phyloP scores from a whole-genome alignment of 768 basidiomycete genomes.

The Suillus alpinus region DNA sequence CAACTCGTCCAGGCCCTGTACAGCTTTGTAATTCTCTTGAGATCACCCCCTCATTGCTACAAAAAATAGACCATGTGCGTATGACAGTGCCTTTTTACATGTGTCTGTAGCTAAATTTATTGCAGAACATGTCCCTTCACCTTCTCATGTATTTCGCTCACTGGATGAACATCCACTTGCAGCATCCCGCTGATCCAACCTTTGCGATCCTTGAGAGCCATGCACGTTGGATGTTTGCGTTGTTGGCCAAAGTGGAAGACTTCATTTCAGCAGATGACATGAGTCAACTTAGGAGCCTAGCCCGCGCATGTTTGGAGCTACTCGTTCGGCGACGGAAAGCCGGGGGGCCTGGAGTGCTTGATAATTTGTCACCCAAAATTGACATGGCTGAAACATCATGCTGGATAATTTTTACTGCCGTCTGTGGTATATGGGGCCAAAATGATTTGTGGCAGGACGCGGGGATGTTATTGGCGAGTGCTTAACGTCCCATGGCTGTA shows the following conservation, averaged over 20 bases:
- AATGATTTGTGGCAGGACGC: constrained; percentile 80
- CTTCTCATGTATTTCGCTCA: constrained; percentile 81
- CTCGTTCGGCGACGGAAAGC: constrained; percentile 21
- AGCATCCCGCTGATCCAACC: constrained; percentile 35
- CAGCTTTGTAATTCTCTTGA: constrained; percentile 38
- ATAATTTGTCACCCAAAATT: constrained; percentile 19
- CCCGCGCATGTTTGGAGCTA: constrained; percentile 62
- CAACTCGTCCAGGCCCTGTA: neutral
- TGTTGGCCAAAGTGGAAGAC: constrained; percentile 69
- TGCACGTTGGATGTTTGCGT: constrained; percentile 74
- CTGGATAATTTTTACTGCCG: constrained; percentile 69
- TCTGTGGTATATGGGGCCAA: constrained; percentile 75
- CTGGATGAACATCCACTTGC: constrained; percentile 69
- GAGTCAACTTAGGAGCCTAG: constrained; percentile 70
- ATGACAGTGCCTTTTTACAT: neutral
- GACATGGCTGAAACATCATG: constrained; percentile 48
- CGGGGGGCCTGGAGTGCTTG: constrained; percentile 3
- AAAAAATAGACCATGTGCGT: constrained; percentile 65
- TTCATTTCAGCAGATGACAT: constrained; percentile 73
- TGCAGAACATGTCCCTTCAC: constrained; percentile 66
- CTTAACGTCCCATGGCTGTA: constrained; percentile 2
- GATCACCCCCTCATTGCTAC: constrained; percentile 56
- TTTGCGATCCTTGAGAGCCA: constrained; percentile 53
- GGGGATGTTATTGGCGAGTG: constrained; percentile 42
- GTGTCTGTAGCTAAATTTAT: constrained; percentile 10